These are phyloP conservation scores for Fraxinus floribunda DNA, from an alignment of 305 asterid species.

Conservation along the genomic window DNA sequence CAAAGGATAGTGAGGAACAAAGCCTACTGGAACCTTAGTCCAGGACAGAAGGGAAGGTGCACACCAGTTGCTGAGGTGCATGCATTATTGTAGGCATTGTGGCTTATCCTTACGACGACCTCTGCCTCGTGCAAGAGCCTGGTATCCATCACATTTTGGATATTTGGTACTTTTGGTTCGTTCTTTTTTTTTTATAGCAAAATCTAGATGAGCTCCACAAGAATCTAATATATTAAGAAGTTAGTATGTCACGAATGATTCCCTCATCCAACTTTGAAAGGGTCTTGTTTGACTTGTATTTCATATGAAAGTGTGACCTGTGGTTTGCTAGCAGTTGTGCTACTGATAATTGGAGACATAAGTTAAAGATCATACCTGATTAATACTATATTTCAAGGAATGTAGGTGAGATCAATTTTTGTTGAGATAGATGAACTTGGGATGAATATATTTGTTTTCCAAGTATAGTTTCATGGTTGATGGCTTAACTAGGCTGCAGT, in stretches of 20 bases:
- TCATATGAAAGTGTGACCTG: background rate
- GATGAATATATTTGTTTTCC: background rate
- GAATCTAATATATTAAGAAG: background rate
- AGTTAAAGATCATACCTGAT: background rate
- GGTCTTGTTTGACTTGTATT: background rate
- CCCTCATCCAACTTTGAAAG: background rate
- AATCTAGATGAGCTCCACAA: background rate
- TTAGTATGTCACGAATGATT: background rate
- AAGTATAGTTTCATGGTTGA: background rate
- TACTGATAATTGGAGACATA: background rate
- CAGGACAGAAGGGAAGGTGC: background rate
- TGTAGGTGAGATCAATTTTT: background rate
- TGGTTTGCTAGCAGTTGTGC: background rate
- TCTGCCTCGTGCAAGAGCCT: background rate
- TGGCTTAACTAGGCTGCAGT: background rate
- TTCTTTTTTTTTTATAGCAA: background rate
- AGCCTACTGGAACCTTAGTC: conserved; percentile 12
- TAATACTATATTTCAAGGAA: background rate
- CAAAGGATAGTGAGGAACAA: background rate
- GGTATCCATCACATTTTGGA: background rate
- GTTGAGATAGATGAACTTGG: background rate
- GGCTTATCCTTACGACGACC: background rate
- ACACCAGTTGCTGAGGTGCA: background rate
- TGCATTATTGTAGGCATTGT: background rate
- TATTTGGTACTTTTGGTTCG: background rate